Evolutionary conservation across 2,329 filamentous ascomycete genomes (phyloP).

Genomic region (Tolypocladium tropicale): DNA sequence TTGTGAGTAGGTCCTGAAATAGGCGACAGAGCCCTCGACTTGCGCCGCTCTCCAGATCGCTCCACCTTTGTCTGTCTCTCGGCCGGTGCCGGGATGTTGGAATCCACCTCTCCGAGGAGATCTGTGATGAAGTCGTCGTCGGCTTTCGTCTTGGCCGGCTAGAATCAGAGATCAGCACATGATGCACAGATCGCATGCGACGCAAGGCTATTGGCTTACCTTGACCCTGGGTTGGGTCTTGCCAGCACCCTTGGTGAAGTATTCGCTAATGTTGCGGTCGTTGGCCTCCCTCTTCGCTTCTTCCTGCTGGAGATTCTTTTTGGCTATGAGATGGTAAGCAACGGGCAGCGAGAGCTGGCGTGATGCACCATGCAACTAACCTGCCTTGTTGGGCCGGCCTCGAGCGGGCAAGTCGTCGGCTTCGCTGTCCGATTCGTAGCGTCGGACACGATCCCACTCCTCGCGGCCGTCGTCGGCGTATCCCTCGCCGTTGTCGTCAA

Average conservation of each 20-base stretch:
- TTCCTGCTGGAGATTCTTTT: slow-evolving; percentile 81
- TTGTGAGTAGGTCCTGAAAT: slow-evolving; percentile 46
- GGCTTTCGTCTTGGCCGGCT: slow-evolving; percentile 72
- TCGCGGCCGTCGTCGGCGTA: slow-evolving; percentile 95
- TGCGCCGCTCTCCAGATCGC: slow-evolving; percentile 67
- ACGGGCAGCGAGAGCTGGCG: not conserved
- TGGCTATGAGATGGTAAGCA: slow-evolving; percentile 41
- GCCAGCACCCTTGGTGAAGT: slow-evolving; percentile 71
- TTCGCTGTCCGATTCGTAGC: slow-evolving; percentile 67
- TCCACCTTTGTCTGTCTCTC: slow-evolving; percentile 51
- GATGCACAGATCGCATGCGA: not conserved
- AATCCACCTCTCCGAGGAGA: slow-evolving; percentile 80
- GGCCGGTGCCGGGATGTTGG: slow-evolving; percentile 49
- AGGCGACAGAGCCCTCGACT: slow-evolving; percentile 71
- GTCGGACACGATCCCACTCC: slow-evolving; percentile 72
- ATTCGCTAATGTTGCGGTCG: slow-evolving; percentile 87
- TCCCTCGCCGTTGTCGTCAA: slow-evolving; percentile 94
- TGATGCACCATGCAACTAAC: slow-evolving; percentile 21
- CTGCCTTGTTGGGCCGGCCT: slow-evolving; percentile 39
- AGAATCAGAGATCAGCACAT: slow-evolving; percentile 2
- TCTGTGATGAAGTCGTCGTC: slow-evolving; percentile 81
- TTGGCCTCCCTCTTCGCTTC: slow-evolving; percentile 76
- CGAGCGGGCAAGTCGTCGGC: slow-evolving; percentile 23
- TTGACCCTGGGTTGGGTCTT: slow-evolving; percentile 67
- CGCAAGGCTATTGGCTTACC: slow-evolving; percentile 30